Percentiles rank a stretch among this genome's conserved stretches.
Conservation (phyloP, 108 stramenopile species). For the Cyclotella distinguenda region DNA sequence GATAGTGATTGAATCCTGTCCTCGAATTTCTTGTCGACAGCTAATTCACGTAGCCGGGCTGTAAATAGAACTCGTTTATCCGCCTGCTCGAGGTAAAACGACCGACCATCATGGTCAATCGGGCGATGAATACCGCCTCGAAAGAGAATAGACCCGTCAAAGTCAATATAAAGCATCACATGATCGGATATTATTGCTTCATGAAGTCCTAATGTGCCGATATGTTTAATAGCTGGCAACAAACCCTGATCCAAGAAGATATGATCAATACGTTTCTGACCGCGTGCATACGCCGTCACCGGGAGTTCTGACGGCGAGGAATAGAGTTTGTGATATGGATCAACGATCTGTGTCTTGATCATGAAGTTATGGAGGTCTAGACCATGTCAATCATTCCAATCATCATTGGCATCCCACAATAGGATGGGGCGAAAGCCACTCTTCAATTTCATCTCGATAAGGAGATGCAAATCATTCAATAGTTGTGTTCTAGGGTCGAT, state of each 20-base stretch:
- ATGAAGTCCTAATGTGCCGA: slow-evolving; percentile 13
- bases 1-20: not conserved
- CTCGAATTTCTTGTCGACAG: not conserved
- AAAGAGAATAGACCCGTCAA: not conserved
- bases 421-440: not conserved
- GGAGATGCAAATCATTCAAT: not conserved
- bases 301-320: no score
- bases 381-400: not conserved
- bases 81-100: slow-evolving; percentile 1
- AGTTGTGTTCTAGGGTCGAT: not conserved
- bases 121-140: not conserved
- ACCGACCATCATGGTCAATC: not conserved
- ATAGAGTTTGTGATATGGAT: not conserved
- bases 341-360: not conserved
- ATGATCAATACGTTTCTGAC: not conserved
- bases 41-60: not conserved
- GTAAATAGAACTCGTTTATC: slow-evolving; percentile 7
- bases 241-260: not conserved
- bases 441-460: not conserved
- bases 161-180: slow-evolving; percentile 1
- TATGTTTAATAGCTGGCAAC: not conserved
- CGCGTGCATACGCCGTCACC: not conserved
- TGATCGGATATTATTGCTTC: slow-evolving; percentile 1
- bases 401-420: slow-evolving; percentile 4
- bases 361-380: not conserved